These are phyloP conservation scores for Musa balbisiana DNA, from an alignment of 202 grass and related monocot species.

Conservation along the genomic window DNA sequence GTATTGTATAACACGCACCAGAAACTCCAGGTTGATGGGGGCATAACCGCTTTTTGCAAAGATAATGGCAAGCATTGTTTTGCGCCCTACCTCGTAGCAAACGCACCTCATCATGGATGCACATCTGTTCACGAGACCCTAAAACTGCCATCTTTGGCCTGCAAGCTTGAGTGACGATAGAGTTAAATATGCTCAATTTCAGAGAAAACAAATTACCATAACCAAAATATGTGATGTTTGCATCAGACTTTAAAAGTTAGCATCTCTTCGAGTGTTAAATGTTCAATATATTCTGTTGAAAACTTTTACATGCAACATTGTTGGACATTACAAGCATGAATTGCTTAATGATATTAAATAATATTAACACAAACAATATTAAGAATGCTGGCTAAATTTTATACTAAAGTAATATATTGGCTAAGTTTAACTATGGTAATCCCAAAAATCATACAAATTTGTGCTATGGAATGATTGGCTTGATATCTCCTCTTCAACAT, in stretches of 20 bases:
- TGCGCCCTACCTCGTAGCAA: slow-evolving; percentile 62
- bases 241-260: background rate
- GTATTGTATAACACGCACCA: slow-evolving; percentile 31
- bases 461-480: too few relatives aligned
- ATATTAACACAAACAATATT: too few relatives aligned
- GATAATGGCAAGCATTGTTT: slow-evolving; percentile 80
- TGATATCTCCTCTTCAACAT: too few relatives aligned
- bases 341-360: too few relatives aligned
- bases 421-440: too few relatives aligned
- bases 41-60: slow-evolving; percentile 79
- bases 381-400: too few relatives aligned
- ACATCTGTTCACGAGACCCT: slow-evolving; percentile 96
- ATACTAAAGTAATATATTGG: too few relatives aligned
- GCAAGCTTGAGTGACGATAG: slow-evolving; percentile 15
- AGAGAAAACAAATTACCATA: background rate
- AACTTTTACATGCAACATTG: background rate
- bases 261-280: too few relatives aligned
- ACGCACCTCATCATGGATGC: slow-evolving; percentile 72
- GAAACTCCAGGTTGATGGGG: slow-evolving; percentile 46
- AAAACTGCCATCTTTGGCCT: slow-evolving; percentile 83
- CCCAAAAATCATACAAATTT: too few relatives aligned
- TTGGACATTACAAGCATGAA: background rate
- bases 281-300: slow-evolving; percentile 3
- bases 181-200: background rate
- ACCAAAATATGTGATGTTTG: background rate